Percentiles rank a stretch among this genome's conserved stretches.
Evolutionary conservation across 1,139 yeast species (phyloP).

Genomic region (Tardiomyces digboiensis): DNA sequence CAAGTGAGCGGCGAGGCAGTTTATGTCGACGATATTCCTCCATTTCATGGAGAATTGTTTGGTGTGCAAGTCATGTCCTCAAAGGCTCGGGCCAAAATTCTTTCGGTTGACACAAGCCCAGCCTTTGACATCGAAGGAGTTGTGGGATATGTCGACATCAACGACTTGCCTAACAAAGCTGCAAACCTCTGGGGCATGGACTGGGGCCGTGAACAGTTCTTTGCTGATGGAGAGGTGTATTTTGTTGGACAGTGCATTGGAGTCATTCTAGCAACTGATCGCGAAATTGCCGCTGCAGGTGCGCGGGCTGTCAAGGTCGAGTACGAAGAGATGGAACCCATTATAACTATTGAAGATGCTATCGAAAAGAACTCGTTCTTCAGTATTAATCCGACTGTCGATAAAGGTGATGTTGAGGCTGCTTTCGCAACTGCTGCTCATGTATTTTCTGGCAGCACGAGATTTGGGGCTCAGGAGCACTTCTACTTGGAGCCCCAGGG

Average conservation of each 20-base stretch:
- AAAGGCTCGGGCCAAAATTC: slow-evolving; percentile 34
- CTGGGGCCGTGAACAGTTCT: slow-evolving; percentile 33
- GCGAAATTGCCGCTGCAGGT: slow-evolving; percentile 34
- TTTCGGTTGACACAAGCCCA: slow-evolving; percentile 28
- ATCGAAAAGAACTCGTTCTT: slow-evolving; percentile 30
- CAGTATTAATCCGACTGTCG: slow-evolving; percentile 23
- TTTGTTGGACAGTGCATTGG: slow-evolving; percentile 37
- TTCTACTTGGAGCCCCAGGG: slow-evolving; percentile 39
- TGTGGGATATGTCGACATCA: slow-evolving; percentile 31
- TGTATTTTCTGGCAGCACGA: slow-evolving; percentile 28
- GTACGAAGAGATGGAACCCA: slow-evolving; percentile 30
- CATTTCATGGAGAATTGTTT: slow-evolving; percentile 30
- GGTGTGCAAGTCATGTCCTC: slow-evolving; percentile 35
- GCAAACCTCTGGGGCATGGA: slow-evolving; percentile 33
- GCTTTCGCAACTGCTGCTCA: slow-evolving; percentile 29
- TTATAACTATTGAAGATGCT: slow-evolving; percentile 35
- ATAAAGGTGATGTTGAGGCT: slow-evolving; percentile 31
- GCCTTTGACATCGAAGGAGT: slow-evolving; percentile 33
- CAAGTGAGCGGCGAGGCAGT: slow-evolving; percentile 38
- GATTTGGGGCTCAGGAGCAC: slow-evolving; percentile 39
- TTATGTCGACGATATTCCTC: slow-evolving; percentile 36
- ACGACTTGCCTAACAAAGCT: slow-evolving; percentile 28
- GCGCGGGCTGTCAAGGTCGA: slow-evolving; percentile 34
- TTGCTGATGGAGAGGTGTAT: slow-evolving; percentile 33
- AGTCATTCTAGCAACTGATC: slow-evolving; percentile 30